phyloP scores from a whole-genome alignment of 2,329 filamentous ascomycete species.

The Penicillium sp. region DNA sequence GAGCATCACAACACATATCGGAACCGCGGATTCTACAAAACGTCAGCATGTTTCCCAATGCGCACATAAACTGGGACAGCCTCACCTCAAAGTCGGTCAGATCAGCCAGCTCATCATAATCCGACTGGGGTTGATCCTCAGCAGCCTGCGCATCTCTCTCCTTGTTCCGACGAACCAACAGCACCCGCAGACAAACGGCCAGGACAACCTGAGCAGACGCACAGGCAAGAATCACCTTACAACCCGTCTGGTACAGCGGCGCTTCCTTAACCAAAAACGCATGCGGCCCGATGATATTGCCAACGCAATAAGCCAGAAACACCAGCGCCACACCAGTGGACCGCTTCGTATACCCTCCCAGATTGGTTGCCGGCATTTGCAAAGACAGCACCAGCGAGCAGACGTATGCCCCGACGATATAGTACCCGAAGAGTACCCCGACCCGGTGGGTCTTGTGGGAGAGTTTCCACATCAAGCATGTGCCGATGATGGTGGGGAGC shows the following conservation, averaged over 20 bases:
- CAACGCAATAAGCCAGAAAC: conserved; percentile 46
- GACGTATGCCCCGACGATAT: conserved; percentile 53
- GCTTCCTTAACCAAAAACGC: conserved; percentile 46
- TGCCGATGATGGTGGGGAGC: conserved; percentile 54
- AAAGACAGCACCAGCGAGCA: conserved; percentile 56
- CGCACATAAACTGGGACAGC: background rate
- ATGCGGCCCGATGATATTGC: conserved; percentile 51
- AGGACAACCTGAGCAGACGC: conserved; percentile 22
- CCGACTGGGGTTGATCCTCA: background rate
- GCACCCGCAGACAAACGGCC: conserved; percentile 20
- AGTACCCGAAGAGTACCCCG: conserved; percentile 56
- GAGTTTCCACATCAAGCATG: conserved; percentile 55
- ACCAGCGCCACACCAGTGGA: conserved; percentile 50
- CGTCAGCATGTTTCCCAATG: background rate
- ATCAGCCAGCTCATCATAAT: conserved; percentile 22
- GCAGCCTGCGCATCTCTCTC: conserved; percentile 13
- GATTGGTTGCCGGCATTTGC: conserved; percentile 44
- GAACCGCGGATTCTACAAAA: conserved; percentile 21
- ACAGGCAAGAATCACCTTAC: conserved; percentile 51
- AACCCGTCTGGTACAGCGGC: conserved; percentile 54
- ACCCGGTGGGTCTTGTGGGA: conserved; percentile 42
- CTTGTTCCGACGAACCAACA: conserved; percentile 24
- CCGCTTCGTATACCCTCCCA: conserved; percentile 54
- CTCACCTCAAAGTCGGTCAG: conserved; percentile 33
- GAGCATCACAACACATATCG: conserved; percentile 39